Evolutionary conservation across 2,329 filamentous ascomycete species (phyloP).

Genomic region (Phoma sp.): DNA sequence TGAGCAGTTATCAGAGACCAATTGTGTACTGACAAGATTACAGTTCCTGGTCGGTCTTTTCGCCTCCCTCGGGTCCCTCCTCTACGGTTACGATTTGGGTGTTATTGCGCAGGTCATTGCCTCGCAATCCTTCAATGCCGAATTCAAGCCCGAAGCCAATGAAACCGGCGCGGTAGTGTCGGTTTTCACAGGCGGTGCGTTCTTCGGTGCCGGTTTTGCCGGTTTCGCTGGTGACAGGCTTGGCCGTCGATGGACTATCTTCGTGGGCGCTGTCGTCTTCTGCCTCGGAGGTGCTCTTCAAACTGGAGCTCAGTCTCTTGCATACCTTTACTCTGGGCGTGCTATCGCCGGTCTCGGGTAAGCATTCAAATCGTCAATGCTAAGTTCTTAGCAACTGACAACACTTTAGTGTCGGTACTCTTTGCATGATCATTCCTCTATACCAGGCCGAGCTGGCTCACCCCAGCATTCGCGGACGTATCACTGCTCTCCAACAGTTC

Average conservation of each 20-base stretch:
- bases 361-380: slow-evolving; percentile 32
- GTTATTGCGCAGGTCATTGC: slow-evolving; percentile 65
- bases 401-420: slow-evolving; percentile 60
- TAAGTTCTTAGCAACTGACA: slow-evolving; percentile 2
- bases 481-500: slow-evolving; percentile 80
- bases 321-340: slow-evolving; percentile 73
- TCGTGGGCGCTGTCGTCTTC: slow-evolving; percentile 74
- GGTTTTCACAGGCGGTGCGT: slow-evolving; percentile 78
- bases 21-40: slow-evolving; percentile 8
- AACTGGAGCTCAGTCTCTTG: slow-evolving; percentile 66
- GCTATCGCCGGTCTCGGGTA: slow-evolving; percentile 71
- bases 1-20: not conserved
- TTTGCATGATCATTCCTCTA: slow-evolving; percentile 71
- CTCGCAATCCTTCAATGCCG: slow-evolving; percentile 49
- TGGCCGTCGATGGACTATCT: slow-evolving; percentile 74
- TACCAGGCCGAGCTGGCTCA: slow-evolving; percentile 84
- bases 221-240: slow-evolving; percentile 69
- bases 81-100: slow-evolving; percentile 66
- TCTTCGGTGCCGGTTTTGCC: slow-evolving; percentile 70
- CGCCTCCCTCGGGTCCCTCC: slow-evolving; percentile 64
- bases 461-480: slow-evolving; percentile 75
- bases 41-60: slow-evolving; percentile 66
- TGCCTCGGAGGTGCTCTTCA: slow-evolving; percentile 75
- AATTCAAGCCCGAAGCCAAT: slow-evolving; percentile 50
- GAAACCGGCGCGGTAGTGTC: slow-evolving; percentile 74